Evolutionary conservation across 345 rosid species (phyloP).

Genomic region (Boechera retrofracta): DNA sequence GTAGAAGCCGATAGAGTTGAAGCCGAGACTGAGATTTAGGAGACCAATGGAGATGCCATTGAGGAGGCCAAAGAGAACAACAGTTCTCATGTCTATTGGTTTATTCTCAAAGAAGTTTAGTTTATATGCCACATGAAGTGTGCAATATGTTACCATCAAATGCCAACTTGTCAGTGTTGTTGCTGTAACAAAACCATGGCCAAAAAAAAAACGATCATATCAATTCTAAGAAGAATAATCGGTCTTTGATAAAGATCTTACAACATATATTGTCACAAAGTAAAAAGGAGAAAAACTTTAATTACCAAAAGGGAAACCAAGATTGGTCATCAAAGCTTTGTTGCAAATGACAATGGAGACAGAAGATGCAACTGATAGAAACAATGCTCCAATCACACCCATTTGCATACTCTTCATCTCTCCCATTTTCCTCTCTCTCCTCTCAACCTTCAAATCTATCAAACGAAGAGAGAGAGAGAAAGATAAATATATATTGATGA

Average conservation of each 20-base stretch:
- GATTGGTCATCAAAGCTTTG: slow-evolving; percentile 99
- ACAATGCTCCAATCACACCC: slow-evolving; percentile 91
- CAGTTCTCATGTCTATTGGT: slow-evolving; percentile 79
- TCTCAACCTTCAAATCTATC: slow-evolving; percentile 28
- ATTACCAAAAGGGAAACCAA: slow-evolving; percentile 98
- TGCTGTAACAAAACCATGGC: slow-evolving; percentile 53
- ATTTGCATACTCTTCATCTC: slow-evolving; percentile 82
- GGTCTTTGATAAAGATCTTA: neutral
- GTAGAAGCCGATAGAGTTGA: slow-evolving; percentile 97
- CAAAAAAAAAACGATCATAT: neutral
- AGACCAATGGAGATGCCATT: slow-evolving; percentile 96
- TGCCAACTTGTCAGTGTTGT: slow-evolving; percentile 99
- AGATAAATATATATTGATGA: neutral
- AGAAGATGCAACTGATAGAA: slow-evolving; percentile 95
- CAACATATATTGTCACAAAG: neutral
- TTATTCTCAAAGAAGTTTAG: slow-evolving; percentile 85
- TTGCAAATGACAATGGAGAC: slow-evolving; percentile 99
- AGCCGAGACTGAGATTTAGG: slow-evolving; percentile 94
- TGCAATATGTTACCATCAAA: slow-evolving; percentile 89
- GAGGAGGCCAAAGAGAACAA: slow-evolving; percentile 91
- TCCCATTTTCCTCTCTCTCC: slow-evolving; percentile 62
- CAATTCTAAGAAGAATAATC: neutral
- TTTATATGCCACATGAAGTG: slow-evolving; percentile 83
- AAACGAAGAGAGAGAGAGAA: slow-evolving; percentile 19
- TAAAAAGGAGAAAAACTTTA: slow-evolving; percentile 16